A percentile compares a stretch with the other conserved stretches of the same genome.
Conservation (phyloP, 306 rosid genomes). For the Prunus dulcis region DNA sequence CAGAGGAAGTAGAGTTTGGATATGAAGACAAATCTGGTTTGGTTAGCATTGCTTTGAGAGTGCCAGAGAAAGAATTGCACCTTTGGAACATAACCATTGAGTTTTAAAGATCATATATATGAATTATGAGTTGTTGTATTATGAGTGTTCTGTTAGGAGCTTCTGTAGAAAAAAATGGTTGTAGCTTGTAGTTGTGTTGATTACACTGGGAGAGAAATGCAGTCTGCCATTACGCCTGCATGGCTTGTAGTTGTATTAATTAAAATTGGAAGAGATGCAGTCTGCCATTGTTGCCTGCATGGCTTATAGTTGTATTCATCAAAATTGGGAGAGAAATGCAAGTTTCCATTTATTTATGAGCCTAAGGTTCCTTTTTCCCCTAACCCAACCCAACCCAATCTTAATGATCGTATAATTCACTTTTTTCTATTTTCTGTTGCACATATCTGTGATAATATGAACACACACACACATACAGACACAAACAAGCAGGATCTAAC, state of each 20-base stretch:
- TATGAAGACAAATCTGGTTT: constrained; percentile 61
- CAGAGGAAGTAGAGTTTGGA: constrained; percentile 44
- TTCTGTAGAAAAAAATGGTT: neutral
- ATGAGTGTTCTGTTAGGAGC: neutral
- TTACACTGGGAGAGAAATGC: neutral
- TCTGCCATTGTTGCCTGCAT: no score
- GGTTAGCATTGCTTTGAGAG: constrained; percentile 49
- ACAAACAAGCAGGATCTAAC: no score
- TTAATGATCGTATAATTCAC: no score
- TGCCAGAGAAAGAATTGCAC: constrained; percentile 55
- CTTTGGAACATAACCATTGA: constrained; percentile 51
- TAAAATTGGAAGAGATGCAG: no score
- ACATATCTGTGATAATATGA: no score
- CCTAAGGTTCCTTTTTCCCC: no score
- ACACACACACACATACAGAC: neutral
- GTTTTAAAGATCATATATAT: constrained; percentile 3
- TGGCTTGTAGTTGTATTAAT: neutral
- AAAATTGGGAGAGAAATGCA: neutral
- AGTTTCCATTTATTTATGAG: neutral
- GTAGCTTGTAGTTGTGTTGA: neutral
- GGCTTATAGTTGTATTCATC: neutral
- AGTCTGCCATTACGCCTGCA: neutral
- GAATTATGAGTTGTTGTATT: neutral
- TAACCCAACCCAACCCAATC: no score
- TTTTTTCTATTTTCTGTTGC: no score